Evolutionary conservation across 306 rosid species (phyloP).

Genomic region (Macrotyloma uniflorum): DNA sequence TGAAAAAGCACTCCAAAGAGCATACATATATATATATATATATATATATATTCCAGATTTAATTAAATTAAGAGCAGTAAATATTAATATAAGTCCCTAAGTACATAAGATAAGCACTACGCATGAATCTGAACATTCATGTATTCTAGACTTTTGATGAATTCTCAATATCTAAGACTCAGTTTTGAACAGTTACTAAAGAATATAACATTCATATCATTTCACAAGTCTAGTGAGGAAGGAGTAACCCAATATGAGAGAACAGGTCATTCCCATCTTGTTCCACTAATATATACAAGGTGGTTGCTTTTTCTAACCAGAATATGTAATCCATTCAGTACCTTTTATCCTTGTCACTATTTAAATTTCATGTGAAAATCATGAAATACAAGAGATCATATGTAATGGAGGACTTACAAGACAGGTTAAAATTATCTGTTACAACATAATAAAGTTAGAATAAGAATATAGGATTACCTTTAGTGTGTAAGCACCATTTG

Average conservation of each 20-base stretch:
- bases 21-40: neutral
- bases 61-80: neutral
- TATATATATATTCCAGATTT: neutral
- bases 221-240: neutral
- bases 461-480: constrained; percentile 51
- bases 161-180: neutral
- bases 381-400: constrained; percentile 14
- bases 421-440: neutral
- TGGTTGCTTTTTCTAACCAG: constrained; percentile 22
- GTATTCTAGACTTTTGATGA: neutral
- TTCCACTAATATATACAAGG: neutral
- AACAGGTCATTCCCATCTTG: too few species aligned
- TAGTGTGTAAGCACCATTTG: constrained; percentile 51
- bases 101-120: neutral
- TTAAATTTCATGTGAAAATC: constrained; percentile 23
- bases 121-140: neutral
- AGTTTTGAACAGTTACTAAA: neutral
- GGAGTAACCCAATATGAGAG: too few species aligned
- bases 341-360: neutral
- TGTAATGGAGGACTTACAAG: neutral
- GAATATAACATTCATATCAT: neutral
- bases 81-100: neutral
- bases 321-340: constrained; percentile 7
- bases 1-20: neutral
- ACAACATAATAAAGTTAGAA: constrained; percentile 28